Evolutionary conservation across 75 land plant species (phyloP).

Genomic region (Cryptomeria japonica): DNA sequence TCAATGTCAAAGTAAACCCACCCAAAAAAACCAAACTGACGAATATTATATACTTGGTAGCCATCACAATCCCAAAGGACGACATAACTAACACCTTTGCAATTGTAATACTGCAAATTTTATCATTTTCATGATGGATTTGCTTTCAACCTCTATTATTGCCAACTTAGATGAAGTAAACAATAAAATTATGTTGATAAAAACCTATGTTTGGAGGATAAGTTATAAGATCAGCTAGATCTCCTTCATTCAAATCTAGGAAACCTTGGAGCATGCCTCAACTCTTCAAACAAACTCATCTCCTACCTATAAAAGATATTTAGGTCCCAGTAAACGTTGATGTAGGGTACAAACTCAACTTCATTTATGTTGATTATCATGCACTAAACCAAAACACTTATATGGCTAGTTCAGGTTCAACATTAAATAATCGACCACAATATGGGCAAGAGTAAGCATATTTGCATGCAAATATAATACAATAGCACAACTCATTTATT

Average conservation of each 20-base stretch:
- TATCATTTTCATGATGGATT: constrained; percentile 44
- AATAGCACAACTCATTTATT: no score
- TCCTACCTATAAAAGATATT: not conserved
- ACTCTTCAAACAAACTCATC: not conserved
- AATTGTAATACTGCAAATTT: constrained; percentile 86
- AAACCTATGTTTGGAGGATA: no score
- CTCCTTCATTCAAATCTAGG: not conserved
- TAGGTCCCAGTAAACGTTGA: not conserved
- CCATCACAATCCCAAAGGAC: constrained; percentile 77
- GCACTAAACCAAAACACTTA: no score
- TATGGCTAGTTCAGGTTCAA: no score
- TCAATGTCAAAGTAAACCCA: no score
- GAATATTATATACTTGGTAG: constrained; percentile 74
- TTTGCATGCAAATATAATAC: no score
- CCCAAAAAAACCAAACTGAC: no score
- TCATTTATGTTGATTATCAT: no score
- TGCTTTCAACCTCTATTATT: constrained; percentile 23
- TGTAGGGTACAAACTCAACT: not conserved
- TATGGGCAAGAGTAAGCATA: no score
- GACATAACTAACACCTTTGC: constrained; percentile 90
- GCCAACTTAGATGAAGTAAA: not conserved
- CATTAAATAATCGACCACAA: no score
- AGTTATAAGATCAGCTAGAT: not conserved
- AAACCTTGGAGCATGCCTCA: not conserved
- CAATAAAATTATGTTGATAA: not conserved